Percentiles rank a stretch among this genome's conserved stretches.
These are phyloP conservation scores for Sarocladium oryzae DNA, from an alignment of 2,329 filamentous ascomycete species.

Conservation along the genomic window DNA sequence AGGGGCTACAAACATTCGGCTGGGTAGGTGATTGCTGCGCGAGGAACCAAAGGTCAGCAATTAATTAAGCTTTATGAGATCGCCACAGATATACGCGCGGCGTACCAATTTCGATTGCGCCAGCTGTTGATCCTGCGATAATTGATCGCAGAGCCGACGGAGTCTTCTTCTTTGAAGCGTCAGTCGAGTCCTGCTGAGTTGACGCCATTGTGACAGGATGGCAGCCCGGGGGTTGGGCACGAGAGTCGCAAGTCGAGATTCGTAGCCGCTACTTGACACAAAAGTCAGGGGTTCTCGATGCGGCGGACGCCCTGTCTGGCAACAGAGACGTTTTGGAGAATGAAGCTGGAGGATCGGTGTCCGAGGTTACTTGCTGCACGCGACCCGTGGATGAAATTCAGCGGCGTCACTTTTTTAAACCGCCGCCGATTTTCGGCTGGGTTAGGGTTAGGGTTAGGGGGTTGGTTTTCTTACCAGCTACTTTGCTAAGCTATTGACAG, in stretches of 20 bases:
- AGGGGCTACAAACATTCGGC: conserved; percentile 65
- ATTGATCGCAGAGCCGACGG: conserved; percentile 84
- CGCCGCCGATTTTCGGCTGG: neutral
- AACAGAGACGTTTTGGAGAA: neutral
- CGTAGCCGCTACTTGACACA: neutral
- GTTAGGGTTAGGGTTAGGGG: too few species aligned
- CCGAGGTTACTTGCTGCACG: neutral
- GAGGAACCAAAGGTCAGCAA: neutral
- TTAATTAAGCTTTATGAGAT: neutral
- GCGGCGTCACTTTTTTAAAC: neutral
- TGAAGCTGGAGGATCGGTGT: neutral
- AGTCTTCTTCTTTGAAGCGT: conserved; percentile 33
- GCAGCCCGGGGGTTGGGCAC: neutral
- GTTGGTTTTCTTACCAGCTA: too few species aligned
- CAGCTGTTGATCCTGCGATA: conserved; percentile 86
- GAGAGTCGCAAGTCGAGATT: neutral
- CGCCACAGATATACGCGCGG: neutral
- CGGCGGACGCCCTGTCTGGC: neutral
- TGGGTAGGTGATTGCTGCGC: conserved; percentile 75
- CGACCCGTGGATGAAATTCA: conserved; percentile 1
- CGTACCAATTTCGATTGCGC: conserved; percentile 86
- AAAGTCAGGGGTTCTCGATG: neutral
- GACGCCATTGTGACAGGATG: conserved; percentile 22
- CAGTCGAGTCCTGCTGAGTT: conserved; percentile 16
- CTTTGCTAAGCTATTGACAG: too few species aligned